These are phyloP conservation scores for Leptographium procerum DNA, from an alignment of 2,329 filamentous ascomycete genomes.

Conservation along the genomic window DNA sequence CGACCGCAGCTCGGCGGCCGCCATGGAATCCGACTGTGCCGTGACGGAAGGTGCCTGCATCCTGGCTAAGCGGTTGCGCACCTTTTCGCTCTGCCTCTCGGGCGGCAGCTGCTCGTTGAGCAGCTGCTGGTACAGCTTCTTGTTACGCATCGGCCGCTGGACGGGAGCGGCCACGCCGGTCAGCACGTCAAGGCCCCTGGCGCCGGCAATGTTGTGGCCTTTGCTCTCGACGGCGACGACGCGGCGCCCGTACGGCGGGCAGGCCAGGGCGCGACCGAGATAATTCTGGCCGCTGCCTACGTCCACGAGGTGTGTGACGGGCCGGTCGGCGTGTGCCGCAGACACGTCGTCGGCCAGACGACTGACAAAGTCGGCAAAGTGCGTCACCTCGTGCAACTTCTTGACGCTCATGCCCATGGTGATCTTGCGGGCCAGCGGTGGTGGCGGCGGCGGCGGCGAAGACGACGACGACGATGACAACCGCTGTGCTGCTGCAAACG, in stretches of 20 bases:
- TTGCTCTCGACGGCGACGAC: conserved; percentile 86
- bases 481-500: conserved; percentile 37
- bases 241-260: conserved; percentile 71
- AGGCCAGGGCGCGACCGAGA: conserved; percentile 76
- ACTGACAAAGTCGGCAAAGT: conserved; percentile 80
- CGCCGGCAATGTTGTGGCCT: conserved; percentile 75
- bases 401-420: conserved; percentile 91
- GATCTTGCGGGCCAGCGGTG: conserved; percentile 57
- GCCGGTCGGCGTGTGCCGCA: conserved; percentile 34
- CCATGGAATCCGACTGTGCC: background rate
- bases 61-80: conserved; percentile 23
- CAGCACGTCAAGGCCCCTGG: conserved; percentile 71
- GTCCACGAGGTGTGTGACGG: conserved; percentile 81
- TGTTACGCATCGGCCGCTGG: conserved; percentile 65
- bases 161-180: conserved; percentile 61
- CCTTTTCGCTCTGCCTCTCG: conserved; percentile 29
- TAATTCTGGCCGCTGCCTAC: conserved; percentile 98
- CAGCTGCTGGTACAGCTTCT: conserved; percentile 59
- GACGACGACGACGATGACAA: too few relatives aligned
- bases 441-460: too few relatives aligned
- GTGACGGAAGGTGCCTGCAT: conserved; percentile 9
- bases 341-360: conserved; percentile 46
- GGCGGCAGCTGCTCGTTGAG: conserved; percentile 29
- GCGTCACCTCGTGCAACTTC: conserved; percentile 85
- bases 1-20: conserved; percentile 8